These are phyloP conservation scores for Beverwykella pulmonaria DNA, from an alignment of 495 filamentous ascomycete species.

Conservation along the genomic window DNA sequence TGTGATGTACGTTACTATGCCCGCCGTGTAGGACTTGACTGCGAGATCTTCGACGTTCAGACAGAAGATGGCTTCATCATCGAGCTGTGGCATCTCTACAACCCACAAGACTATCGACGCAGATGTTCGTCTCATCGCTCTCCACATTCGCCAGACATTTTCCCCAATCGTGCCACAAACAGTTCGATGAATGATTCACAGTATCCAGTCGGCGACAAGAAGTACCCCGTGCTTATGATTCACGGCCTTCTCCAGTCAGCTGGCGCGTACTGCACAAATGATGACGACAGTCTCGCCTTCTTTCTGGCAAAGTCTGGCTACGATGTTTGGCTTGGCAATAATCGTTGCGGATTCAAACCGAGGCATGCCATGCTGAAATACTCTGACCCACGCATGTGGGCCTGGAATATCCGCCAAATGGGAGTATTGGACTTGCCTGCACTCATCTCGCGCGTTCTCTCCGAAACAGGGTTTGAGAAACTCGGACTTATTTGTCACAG, in stretches of 20 bases:
- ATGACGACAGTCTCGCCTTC: constrained; percentile 88
- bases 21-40: constrained; percentile 80
- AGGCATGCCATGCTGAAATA: constrained; percentile 70
- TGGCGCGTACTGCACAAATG: constrained; percentile 87
- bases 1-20: constrained; percentile 89
- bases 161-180: constrained; percentile 45
- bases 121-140: constrained; percentile 32
- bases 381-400: constrained; percentile 91
- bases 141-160: constrained; percentile 42
- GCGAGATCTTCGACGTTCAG: constrained; percentile 80
- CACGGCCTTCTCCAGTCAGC: constrained; percentile 87
- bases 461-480: constrained; percentile 81
- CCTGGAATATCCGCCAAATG: constrained; percentile 95
- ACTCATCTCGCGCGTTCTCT: constrained; percentile 78
- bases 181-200: constrained; percentile 21
- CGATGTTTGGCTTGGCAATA: constrained; percentile 96
- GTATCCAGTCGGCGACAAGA: constrained; percentile 51
- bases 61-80: constrained; percentile 96
- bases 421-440: constrained; percentile 89
- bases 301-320: constrained; percentile 91
- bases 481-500: constrained; percentile 84
- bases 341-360: constrained; percentile 83
- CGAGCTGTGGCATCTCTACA: constrained; percentile 84
- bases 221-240: constrained; percentile 86
- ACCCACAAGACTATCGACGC: constrained; percentile 68